A percentile compares a stretch with the other conserved stretches of the same genome.
Evolutionary conservation across 2,329 filamentous ascomycete genomes (phyloP).

Genomic region (Phaeoacremonium minimum): DNA sequence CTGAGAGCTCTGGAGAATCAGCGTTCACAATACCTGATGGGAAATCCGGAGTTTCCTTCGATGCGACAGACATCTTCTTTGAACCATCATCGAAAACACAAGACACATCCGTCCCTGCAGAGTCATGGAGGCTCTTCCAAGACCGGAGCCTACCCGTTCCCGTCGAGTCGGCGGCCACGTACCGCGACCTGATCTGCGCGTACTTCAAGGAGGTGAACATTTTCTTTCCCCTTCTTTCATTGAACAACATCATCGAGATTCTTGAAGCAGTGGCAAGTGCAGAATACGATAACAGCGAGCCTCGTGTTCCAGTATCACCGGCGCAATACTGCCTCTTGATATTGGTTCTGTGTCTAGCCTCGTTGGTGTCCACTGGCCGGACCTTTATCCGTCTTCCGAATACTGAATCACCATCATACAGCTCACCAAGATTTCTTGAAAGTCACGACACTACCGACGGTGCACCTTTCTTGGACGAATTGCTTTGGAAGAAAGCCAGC

Average conservation of each 20-base stretch:
- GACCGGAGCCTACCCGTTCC: background rate
- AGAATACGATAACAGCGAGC: background rate
- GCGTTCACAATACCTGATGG: no score
- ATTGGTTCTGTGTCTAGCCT: conserved; percentile 11
- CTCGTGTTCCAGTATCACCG: background rate
- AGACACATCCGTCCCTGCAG: conserved; percentile 3
- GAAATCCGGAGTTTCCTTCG: conserved; percentile 3
- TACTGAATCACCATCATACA: no score
- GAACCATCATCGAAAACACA: no score
- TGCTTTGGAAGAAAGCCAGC: conserved; percentile 17
- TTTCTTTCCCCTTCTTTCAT: conserved; percentile 13
- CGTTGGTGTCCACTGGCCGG: conserved; percentile 5
- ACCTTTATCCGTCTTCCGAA: conserved; percentile 5
- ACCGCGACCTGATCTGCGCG: conserved; percentile 7
- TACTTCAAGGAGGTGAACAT: conserved; percentile 21
- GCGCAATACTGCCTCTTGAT: conserved; percentile 11
- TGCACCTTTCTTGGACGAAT: background rate
- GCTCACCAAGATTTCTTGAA: no score
- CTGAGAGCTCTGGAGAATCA: no score
- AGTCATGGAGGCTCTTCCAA: conserved; percentile 12
- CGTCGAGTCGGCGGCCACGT: conserved; percentile 1
- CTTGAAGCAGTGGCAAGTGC: background rate
- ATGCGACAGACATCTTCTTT: conserved; percentile 11
- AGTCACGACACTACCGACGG: conserved; percentile 1
- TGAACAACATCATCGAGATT: conserved; percentile 1